These are phyloP conservation scores for Cerrena zonata DNA, from an alignment of 1,284 basidiomycete genomes.

Conservation along the genomic window DNA sequence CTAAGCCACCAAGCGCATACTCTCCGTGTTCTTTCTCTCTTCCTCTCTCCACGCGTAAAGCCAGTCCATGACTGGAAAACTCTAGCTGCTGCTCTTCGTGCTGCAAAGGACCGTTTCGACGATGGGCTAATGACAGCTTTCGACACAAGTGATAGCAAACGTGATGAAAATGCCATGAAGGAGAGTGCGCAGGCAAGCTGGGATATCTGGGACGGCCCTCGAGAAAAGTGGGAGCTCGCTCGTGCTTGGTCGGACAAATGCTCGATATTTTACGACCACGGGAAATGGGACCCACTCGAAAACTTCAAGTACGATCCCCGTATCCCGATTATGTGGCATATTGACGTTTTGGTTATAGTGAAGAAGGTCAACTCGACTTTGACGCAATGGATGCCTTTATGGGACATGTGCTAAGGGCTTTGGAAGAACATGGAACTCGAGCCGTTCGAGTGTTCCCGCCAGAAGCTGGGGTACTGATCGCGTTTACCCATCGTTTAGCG, in stretches of 20 bases:
- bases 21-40: conserved; percentile 66
- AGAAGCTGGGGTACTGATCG: conserved; percentile 63
- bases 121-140: conserved; percentile 78
- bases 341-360: conserved; percentile 21
- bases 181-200: conserved; percentile 78
- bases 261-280: conserved; percentile 87
- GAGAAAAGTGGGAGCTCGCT: conserved; percentile 83
- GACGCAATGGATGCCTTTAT: conserved; percentile 93
- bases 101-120: conserved; percentile 83
- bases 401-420: conserved; percentile 54
- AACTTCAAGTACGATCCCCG: conserved; percentile 71
- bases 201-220: conserved; percentile 54
- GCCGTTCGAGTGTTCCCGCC: conserved; percentile 85
- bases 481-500: conserved; percentile 73
- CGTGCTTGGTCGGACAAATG: conserved; percentile 90
- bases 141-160: conserved; percentile 70
- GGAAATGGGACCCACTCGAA: conserved; percentile 71
- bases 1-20: conserved; percentile 53
- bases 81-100: conserved; percentile 61
- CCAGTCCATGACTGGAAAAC: conserved; percentile 63
- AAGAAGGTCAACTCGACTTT: conserved; percentile 67
- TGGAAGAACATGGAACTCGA: conserved; percentile 71
- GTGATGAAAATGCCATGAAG: conserved; percentile 70
- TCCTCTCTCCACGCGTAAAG: conserved; percentile 61
- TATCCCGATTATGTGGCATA: not conserved